These are phyloP conservation scores for Apiotrichum mycotoxinovorans DNA, from an alignment of 1,284 basidiomycete species.

Conservation along the genomic window DNA sequence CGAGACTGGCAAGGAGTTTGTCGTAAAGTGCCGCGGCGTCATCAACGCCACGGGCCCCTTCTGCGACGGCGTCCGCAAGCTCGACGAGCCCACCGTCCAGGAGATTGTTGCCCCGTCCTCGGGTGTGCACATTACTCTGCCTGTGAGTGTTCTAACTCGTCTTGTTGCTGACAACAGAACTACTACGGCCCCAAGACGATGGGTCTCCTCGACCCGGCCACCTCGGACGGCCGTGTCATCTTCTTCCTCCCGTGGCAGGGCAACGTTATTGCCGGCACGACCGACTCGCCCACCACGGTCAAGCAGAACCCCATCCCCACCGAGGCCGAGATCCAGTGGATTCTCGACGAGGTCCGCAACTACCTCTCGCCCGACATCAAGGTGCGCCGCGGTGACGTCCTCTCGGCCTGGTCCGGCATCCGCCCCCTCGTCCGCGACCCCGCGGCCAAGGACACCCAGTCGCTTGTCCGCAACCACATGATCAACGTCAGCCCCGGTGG, in stretches of 20 bases:
- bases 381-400: conserved; percentile 92
- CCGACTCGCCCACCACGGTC: conserved; percentile 78
- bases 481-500: conserved; percentile 79
- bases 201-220: conserved; percentile 92
- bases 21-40: conserved; percentile 83
- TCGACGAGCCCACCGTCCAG: conserved; percentile 76
- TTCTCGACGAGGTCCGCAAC: conserved; percentile 76
- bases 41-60: conserved; percentile 98
- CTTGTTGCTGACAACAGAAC: conserved; percentile 51
- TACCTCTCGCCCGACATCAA: conserved; percentile 91
- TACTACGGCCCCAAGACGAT: conserved; percentile 95
- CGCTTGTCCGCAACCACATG: conserved; percentile 90
- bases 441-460: conserved; percentile 73
- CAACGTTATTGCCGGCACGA: conserved; percentile 94
- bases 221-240: conserved; percentile 94
- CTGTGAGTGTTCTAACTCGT: conserved; percentile 44
- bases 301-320: conserved; percentile 74
- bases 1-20: conserved; percentile 71
- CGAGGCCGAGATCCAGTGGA: conserved; percentile 96
- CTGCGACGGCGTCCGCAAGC: conserved; percentile 76
- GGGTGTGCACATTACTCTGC: conserved; percentile 93
- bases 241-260: conserved; percentile 99
- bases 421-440: conserved; percentile 87
- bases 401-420: conserved; percentile 90
- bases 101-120: conserved; percentile 90